Evolutionary conservation across 176 grass and related monocot species (phyloP).

Genomic region (Phoenix dactylifera): DNA sequence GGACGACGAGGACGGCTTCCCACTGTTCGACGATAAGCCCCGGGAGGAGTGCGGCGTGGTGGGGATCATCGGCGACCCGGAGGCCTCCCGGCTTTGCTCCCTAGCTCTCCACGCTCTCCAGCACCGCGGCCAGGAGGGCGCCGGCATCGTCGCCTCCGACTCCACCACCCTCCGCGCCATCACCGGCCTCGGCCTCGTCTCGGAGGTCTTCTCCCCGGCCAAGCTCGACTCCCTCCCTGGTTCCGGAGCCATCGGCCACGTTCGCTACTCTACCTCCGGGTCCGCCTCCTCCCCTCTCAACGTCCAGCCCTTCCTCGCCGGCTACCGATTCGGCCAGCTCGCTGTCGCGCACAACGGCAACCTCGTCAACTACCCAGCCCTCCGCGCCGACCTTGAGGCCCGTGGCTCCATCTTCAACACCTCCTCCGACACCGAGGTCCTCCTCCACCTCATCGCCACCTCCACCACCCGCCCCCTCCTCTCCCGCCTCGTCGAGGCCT

Average conservation of each 20-base stretch:
- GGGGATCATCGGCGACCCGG: conserved; percentile 71
- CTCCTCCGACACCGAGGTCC: conserved; percentile 91
- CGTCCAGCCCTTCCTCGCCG: conserved; percentile 88
- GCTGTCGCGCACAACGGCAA: conserved; percentile 89
- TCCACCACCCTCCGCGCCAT: conserved; percentile 35
- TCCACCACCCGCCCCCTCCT: conserved; percentile 68
- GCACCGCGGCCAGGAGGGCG: conserved; percentile 86
- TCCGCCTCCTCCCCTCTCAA: conserved; percentile 34
- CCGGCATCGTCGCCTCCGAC: conserved; percentile 48
- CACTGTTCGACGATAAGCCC: conserved; percentile 41
- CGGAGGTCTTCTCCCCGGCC: conserved; percentile 53
- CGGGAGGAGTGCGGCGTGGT: conserved; percentile 94
- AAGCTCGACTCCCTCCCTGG: conserved; percentile 48
- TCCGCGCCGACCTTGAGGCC: conserved; percentile 55
- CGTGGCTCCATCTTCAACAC: conserved; percentile 89
- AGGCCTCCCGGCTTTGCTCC: conserved; percentile 62
- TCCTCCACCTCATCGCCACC: conserved; percentile 87
- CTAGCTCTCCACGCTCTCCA: conserved; percentile 81
- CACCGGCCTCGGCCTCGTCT: conserved; percentile 68
- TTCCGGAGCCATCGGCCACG: conserved; percentile 56
- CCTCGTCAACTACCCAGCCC: conserved; percentile 60
- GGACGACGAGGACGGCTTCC: neutral
- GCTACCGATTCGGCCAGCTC: conserved; percentile 72
- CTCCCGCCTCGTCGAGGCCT: conserved; percentile 61
- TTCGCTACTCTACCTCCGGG: conserved; percentile 81